A percentile compares a stretch with the other conserved stretches of the same genome.
Conservation (phyloP, 148 eudicot species). For the Cornus controversa region DNA sequence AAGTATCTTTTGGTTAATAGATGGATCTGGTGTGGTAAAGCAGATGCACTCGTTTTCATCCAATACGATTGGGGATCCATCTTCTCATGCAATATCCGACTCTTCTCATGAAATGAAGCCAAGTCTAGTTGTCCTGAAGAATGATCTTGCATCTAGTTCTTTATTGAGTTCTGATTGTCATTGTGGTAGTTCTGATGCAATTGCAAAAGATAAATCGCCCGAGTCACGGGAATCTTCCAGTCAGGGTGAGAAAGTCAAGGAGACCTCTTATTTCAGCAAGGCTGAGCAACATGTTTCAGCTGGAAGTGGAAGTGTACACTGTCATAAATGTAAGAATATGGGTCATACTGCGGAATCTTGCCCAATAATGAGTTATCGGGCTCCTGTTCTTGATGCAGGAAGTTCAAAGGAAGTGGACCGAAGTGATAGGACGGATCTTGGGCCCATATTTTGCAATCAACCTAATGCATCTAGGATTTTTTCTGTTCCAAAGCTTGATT, state of each 20-base stretch:
- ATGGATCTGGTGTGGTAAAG: conserved; percentile 14
- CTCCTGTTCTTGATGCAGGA: not conserved
- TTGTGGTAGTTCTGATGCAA: conserved; percentile 13
- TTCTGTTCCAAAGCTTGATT: conserved; percentile 36
- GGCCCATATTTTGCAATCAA: not conserved
- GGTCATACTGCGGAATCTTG: not conserved
- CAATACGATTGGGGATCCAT: not conserved
- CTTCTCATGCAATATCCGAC: conserved; percentile 9
- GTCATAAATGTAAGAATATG: not conserved
- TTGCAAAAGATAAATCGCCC: conserved; percentile 7
- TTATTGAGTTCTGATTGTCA: conserved; percentile 2
- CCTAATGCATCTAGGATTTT: conserved; percentile 12
- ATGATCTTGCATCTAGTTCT: not conserved
- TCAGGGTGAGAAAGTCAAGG: not conserved
- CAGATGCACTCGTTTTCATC: conserved; percentile 7
- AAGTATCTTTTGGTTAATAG: conserved; percentile 11
- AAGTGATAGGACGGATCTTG: not conserved
- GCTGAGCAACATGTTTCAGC: not conserved
- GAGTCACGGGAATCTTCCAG: not conserved
- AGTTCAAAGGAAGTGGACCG: not conserved
- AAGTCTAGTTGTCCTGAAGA: conserved; percentile 3
- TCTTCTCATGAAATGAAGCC: conserved; percentile 16
- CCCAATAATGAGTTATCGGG: not conserved
- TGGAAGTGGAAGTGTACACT: not conserved
- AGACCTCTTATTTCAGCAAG: not conserved